Percentiles rank a stretch among this genome's conserved stretches.
Conservation (phyloP, 257 asterid species). For the Jasminum sambac region DNA sequence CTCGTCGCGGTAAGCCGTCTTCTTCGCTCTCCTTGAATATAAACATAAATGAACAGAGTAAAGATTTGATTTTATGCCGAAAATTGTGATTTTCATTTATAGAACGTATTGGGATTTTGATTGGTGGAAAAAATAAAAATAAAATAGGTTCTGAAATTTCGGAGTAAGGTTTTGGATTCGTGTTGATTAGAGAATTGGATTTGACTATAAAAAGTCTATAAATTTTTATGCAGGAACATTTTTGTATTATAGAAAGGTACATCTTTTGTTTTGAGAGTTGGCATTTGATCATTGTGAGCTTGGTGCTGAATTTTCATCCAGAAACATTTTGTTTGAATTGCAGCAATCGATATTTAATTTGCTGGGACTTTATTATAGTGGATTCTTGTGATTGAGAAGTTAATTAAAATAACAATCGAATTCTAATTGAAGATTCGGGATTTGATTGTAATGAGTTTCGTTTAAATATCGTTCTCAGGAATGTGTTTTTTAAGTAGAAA, state of each 20-base stretch:
- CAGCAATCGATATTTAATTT: too few relatives aligned
- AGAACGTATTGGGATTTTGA: not conserved
- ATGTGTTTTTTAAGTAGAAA: constrained; percentile 29
- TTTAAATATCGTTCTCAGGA: too few relatives aligned
- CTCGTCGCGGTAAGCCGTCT: constrained; percentile 38
- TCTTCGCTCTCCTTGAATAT: not conserved
- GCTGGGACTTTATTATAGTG: too few relatives aligned
- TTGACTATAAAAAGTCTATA: not conserved
- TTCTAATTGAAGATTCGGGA: too few relatives aligned
- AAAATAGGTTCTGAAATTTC: not conserved
- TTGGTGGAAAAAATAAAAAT: not conserved
- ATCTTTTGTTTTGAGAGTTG: not conserved
- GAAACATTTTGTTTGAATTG: constrained; percentile 21
- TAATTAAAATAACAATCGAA: too few relatives aligned
- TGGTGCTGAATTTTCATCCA: not conserved
- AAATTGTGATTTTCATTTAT: not conserved
- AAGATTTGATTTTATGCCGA: not conserved
- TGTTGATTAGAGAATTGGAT: not conserved
- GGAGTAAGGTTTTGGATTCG: not conserved
- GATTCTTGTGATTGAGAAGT: too few relatives aligned
- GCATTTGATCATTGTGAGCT: not conserved
- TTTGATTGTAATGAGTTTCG: too few relatives aligned
- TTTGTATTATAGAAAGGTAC: not conserved
- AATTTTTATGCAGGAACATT: constrained; percentile 39
- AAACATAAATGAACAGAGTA: not conserved